Evolutionary conservation across 2,329 filamentous ascomycete genomes (phyloP).

Genomic region (Dendrostoma leiphaemia): DNA sequence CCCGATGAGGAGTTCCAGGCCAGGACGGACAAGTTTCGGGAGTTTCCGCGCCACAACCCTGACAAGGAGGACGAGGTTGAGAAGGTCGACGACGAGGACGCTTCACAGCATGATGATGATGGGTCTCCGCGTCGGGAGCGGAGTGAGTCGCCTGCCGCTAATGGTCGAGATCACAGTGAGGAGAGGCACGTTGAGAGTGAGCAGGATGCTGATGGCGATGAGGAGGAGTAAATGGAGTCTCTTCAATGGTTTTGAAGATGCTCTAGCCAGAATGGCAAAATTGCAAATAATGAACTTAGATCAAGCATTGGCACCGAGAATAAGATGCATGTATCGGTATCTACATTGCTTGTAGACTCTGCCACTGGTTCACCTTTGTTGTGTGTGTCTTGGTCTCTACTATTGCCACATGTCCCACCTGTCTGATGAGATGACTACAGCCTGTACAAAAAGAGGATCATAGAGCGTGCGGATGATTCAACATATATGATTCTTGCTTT

Average conservation of each 20-base stretch:
- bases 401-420: no score
- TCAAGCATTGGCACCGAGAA: background rate
- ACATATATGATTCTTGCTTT: no score
- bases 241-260: background rate
- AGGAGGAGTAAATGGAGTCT: constrained; percentile 26
- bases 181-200: constrained; percentile 23
- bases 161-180: constrained; percentile 18
- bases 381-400: no score
- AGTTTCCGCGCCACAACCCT: constrained; percentile 49
- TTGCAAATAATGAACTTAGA: background rate
- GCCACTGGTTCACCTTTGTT: no score
- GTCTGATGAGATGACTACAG: no score
- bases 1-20: constrained; percentile 51
- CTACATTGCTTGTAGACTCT: no score
- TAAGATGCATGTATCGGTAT: no score
- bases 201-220: constrained; percentile 26
- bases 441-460: no score
- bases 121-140: constrained; percentile 18
- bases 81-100: constrained; percentile 27
- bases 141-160: constrained; percentile 15
- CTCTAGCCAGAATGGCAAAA: background rate
- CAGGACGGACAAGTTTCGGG: constrained; percentile 52
- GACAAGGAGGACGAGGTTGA: constrained; percentile 37
- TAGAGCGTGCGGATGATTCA: no score
- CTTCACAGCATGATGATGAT: constrained; percentile 20